Evolutionary conservation across 805 yeast genomes (phyloP).

Genomic region (Wickerhamiella alocasiicola): DNA sequence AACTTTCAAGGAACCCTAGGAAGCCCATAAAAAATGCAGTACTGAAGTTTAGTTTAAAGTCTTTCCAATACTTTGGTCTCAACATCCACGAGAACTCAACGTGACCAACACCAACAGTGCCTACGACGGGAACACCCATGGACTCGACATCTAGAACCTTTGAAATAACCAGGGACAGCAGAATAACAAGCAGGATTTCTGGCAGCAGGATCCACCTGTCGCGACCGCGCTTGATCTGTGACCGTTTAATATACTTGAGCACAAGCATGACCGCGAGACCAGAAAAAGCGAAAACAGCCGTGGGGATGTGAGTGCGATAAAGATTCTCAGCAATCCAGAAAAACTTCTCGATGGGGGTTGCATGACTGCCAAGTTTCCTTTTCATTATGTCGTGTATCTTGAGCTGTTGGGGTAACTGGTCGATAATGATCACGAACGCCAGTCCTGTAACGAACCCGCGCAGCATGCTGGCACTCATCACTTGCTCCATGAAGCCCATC

Average conservation of each 20-base stretch:
- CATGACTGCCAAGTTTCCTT: conserved; percentile 32
- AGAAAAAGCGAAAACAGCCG: conserved; percentile 45
- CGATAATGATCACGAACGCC: conserved; percentile 70
- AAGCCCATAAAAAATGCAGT: conserved; percentile 69
- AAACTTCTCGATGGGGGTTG: conserved; percentile 63
- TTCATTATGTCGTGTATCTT: conserved; percentile 43
- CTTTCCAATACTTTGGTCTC: conserved; percentile 30
- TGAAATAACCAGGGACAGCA: conserved; percentile 44
- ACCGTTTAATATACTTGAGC: conserved; percentile 33
- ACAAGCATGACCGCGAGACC: conserved; percentile 38
- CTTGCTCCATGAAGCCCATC: conserved; percentile 74
- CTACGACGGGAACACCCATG: conserved; percentile 54
- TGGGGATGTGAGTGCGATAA: conserved; percentile 39
- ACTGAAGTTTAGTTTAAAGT: conserved; percentile 45
- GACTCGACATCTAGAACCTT: conserved; percentile 26
- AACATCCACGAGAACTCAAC: conserved; percentile 50
- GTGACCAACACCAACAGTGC: conserved; percentile 42
- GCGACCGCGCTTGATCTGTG: conserved; percentile 22
- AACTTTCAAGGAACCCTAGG: conserved; percentile 83
- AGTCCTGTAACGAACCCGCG: conserved; percentile 80
- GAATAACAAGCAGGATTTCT: conserved; percentile 69
- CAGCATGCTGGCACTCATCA: conserved; percentile 60
- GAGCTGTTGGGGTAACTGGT: conserved; percentile 58
- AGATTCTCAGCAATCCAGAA: conserved; percentile 42
- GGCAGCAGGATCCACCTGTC: conserved; percentile 56